Conservation (phyloP, 1,139 yeast species). For the Blastobotrys illinoisensis region DNA sequence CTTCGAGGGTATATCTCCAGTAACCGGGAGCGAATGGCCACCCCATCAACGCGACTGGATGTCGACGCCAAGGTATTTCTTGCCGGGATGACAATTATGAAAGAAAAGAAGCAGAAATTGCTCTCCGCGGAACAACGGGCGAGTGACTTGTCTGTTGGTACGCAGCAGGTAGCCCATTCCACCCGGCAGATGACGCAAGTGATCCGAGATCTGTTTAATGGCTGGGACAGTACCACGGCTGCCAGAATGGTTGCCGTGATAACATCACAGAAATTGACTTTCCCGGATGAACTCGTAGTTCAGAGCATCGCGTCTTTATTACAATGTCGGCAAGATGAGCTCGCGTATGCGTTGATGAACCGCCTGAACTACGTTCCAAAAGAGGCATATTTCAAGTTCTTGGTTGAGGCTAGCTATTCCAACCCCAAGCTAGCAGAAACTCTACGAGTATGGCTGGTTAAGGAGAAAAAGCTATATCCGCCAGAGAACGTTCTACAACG, state of each 20-base stretch:
- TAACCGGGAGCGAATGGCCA: neutral
- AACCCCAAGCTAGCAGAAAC: conserved; percentile 16
- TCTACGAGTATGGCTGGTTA: conserved; percentile 15
- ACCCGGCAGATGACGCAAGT: conserved; percentile 1
- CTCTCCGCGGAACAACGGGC: neutral
- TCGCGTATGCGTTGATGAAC: conserved; percentile 18
- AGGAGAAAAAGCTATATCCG: conserved; percentile 5
- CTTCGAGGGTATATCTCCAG: neutral
- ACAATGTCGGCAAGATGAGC: conserved; percentile 10
- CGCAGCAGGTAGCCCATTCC: neutral
- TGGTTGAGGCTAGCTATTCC: conserved; percentile 13
- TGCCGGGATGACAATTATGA: conserved; percentile 20
- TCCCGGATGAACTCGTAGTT: conserved; percentile 9
- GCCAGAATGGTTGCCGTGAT: conserved; percentile 7
- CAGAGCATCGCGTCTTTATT: conserved; percentile 14
- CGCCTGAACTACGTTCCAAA: conserved; percentile 11
- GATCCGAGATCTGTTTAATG: conserved; percentile 12
- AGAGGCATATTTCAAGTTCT: conserved; percentile 10
- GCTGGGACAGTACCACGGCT: conserved; percentile 12
- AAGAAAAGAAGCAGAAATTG: conserved; percentile 14
- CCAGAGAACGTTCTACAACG: conserved; percentile 14
- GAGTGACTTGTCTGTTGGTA: too few species aligned
- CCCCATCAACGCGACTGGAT: neutral
- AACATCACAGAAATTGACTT: conserved; percentile 5
- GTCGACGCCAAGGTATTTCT: conserved; percentile 20